These are phyloP conservation scores for Sphenostylis stenocarpa DNA, from an alignment of 306 rosid species.

Conservation along the genomic window DNA sequence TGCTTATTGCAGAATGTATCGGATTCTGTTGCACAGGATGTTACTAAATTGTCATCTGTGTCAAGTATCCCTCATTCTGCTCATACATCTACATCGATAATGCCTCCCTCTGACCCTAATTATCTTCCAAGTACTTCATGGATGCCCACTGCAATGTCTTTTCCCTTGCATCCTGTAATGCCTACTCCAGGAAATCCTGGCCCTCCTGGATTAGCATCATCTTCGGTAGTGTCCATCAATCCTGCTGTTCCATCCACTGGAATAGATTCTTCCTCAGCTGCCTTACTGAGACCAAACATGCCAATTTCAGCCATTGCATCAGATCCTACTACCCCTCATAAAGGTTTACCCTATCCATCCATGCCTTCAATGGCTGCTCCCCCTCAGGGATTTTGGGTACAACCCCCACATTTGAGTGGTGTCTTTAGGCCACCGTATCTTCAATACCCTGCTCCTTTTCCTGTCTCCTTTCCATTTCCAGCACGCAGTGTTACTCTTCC, in stretches of 20 bases:
- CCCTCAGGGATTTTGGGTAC: conserved; percentile 83
- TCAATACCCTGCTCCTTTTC: conserved; percentile 69
- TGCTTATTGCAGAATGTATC: conserved; percentile 50
- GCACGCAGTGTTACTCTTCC: conserved; percentile 68
- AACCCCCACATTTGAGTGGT: conserved; percentile 70
- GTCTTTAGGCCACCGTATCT: conserved; percentile 60
- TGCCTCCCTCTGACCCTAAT: conserved; percentile 52
- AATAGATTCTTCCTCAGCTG: conserved; percentile 49
- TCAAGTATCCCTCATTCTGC: conserved; percentile 47
- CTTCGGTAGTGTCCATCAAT: conserved; percentile 45
- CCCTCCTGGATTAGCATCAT: conserved; percentile 66
- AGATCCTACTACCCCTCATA: conserved; percentile 50
- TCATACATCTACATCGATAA: conserved; percentile 43
- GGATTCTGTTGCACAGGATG: conserved; percentile 45
- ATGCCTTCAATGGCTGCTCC: conserved; percentile 60
- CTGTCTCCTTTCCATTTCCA: conserved; percentile 67
- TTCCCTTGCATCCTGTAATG: conserved; percentile 47
- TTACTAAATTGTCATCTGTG: conserved; percentile 47
- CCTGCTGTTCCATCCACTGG: conserved; percentile 34
- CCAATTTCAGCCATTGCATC: conserved; percentile 40
- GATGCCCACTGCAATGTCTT: conserved; percentile 52
- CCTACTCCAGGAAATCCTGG: conserved; percentile 64
- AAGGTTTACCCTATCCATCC: conserved; percentile 56
- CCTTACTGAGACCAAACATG: conserved; percentile 55
- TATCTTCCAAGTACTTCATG: conserved; percentile 50